A percentile compares a stretch with the other conserved stretches of the same genome.
These are phyloP conservation scores for Gossypium longicalyx DNA, from an alignment of 345 rosid genomes.

Conservation along the genomic window DNA sequence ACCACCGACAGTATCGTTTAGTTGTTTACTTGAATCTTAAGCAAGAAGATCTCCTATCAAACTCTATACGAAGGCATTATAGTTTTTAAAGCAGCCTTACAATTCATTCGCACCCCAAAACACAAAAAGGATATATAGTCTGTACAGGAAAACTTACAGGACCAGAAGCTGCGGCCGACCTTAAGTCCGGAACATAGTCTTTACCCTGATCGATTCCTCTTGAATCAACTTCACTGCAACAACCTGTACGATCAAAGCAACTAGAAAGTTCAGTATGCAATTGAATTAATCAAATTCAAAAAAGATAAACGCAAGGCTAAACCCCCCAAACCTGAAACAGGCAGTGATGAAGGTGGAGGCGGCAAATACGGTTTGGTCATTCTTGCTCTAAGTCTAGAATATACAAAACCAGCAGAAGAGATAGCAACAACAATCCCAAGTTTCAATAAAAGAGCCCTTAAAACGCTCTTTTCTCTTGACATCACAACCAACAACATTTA, in stretches of 20 bases:
- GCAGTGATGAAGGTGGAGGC: slow-evolving; percentile 26
- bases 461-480: slow-evolving; percentile 42
- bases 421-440: slow-evolving; percentile 69
- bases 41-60: no score
- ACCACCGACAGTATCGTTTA: no score
- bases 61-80: no score
- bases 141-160: slow-evolving; percentile 28
- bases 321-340: slow-evolving; percentile 33
- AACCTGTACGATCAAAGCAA: slow-evolving; percentile 27
- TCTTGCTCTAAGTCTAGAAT: slow-evolving; percentile 41
- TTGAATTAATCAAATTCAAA: neutral
- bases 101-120: neutral
- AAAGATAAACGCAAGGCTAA: neutral
- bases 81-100: no score
- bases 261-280: neutral
- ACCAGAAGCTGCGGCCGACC: slow-evolving; percentile 13
- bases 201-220: slow-evolving; percentile 10
- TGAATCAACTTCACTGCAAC: slow-evolving; percentile 15
- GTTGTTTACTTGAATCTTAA: no score
- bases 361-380: slow-evolving; percentile 36
- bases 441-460: slow-evolving; percentile 50
- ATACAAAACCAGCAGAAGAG: slow-evolving; percentile 64
- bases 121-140: neutral
- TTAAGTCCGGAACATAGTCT: neutral
- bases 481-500: slow-evolving; percentile 9